Evolutionary conservation across 2,329 filamentous ascomycete genomes (phyloP).

Genomic region (Cadophora sp.): DNA sequence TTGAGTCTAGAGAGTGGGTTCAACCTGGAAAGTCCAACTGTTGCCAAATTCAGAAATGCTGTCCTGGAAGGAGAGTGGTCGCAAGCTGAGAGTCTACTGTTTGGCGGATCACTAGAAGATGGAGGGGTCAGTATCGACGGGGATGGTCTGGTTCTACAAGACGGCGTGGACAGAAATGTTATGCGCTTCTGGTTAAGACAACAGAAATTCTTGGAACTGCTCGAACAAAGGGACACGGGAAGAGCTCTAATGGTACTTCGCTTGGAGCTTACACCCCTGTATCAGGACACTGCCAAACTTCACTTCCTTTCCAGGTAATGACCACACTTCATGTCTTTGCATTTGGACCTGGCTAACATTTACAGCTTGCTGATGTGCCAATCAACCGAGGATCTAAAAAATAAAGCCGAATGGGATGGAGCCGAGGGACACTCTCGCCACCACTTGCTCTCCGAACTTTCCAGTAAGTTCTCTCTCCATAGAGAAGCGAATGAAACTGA

Average conservation of each 20-base stretch:
- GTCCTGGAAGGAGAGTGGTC: conserved; percentile 83
- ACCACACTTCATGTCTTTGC: conserved; percentile 26
- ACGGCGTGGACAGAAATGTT: conserved; percentile 75
- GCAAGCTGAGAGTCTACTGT: conserved; percentile 82
- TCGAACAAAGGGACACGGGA: conserved; percentile 77
- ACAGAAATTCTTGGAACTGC: conserved; percentile 92
- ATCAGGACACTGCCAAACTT: conserved; percentile 77
- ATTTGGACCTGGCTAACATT: conserved; percentile 12
- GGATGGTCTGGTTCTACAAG: conserved; percentile 74
- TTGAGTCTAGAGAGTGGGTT: conserved; percentile 85
- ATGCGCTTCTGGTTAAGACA: conserved; percentile 91
- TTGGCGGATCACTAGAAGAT: conserved; percentile 56
- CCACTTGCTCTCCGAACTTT: conserved; percentile 79
- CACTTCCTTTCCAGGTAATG: conserved; percentile 81
- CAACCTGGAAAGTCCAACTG: conserved; percentile 83
- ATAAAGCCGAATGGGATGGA: conserved; percentile 85
- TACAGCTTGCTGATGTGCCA: conserved; percentile 85
- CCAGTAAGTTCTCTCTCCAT: conserved; percentile 62
- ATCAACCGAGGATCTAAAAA: conserved; percentile 76
- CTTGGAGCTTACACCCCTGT: conserved; percentile 84
- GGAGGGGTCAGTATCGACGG: conserved; percentile 51
- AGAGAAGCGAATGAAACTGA: conserved; percentile 34
- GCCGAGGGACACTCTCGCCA: conserved; percentile 77
- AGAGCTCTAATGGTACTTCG: conserved; percentile 84
- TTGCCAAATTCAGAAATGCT: conserved; percentile 83